phyloP scores from a whole-genome alignment of 2,329 filamentous ascomycete genomes.

The Alternaria sp. region DNA sequence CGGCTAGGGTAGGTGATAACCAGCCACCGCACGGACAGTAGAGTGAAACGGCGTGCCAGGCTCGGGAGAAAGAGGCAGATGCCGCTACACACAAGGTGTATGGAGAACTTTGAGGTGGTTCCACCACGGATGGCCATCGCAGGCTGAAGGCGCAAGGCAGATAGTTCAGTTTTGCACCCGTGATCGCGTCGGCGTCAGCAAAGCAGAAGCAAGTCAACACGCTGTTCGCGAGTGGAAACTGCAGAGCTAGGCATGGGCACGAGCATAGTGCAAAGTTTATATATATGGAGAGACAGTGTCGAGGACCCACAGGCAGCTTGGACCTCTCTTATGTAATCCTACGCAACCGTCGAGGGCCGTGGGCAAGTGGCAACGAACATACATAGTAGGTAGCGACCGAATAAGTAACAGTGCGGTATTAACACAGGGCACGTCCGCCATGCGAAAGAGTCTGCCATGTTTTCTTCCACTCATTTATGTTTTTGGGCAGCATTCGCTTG shows the following conservation, averaged over 20 bases:
- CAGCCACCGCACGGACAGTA: conserved; percentile 22
- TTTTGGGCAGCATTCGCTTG: conserved; percentile 2
- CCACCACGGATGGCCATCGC: conserved; percentile 16
- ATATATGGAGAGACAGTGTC: conserved; percentile 13
- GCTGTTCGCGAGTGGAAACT: conserved; percentile 18
- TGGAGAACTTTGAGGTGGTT: not conserved
- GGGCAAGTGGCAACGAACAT: conserved; percentile 18
- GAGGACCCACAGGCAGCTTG: conserved; percentile 34
- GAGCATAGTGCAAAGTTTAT: conserved; percentile 19
- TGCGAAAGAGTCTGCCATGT: conserved; percentile 13
- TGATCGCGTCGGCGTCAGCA: conserved; percentile 2
- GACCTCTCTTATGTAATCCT: conserved; percentile 32
- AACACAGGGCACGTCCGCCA: conserved; percentile 8
- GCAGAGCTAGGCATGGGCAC: conserved; percentile 14
- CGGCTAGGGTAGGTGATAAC: conserved; percentile 9
- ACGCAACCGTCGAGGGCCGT: conserved; percentile 21
- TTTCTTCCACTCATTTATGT: not conserved
- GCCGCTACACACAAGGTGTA: not conserved
- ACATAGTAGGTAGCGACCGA: not conserved
- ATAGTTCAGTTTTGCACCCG: conserved; percentile 17
- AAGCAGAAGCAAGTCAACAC: conserved; percentile 25
- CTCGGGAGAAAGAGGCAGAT: conserved; percentile 10
- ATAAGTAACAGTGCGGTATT: conserved; percentile 13
- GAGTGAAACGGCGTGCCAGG: conserved; percentile 29
- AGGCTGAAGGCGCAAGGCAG: conserved; percentile 11